These are phyloP conservation scores for Acmispon strigosus DNA, from an alignment of 306 rosid genomes.

Conservation along the genomic window DNA sequence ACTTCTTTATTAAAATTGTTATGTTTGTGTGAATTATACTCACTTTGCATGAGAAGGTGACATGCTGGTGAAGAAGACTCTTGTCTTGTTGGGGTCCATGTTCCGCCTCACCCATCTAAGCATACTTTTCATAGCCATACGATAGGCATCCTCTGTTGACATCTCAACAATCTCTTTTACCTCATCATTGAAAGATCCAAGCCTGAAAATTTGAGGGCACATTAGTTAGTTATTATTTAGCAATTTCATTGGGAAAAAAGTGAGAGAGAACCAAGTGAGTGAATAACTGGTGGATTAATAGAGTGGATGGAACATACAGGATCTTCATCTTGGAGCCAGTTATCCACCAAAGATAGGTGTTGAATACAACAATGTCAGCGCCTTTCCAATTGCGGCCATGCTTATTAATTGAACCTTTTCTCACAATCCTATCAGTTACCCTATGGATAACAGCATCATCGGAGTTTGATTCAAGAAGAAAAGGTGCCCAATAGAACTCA, in stretches of 20 bases:
- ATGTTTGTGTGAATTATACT: background rate
- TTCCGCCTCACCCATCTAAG: conserved; percentile 76
- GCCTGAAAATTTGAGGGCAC: conserved; percentile 35
- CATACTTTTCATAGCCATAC: conserved; percentile 88
- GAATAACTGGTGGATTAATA: background rate
- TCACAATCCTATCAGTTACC: conserved; percentile 71
- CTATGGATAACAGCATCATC: conserved; percentile 83
- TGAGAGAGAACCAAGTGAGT: background rate
- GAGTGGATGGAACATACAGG: conserved; percentile 36
- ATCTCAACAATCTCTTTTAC: conserved; percentile 61
- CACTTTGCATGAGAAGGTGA: conserved; percentile 89
- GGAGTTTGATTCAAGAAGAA: conserved; percentile 86
- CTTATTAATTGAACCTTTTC: conserved; percentile 76
- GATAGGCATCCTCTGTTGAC: conserved; percentile 73
- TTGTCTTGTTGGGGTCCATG: conserved; percentile 67
- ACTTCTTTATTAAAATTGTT: too few species aligned
- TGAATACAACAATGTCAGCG: conserved; percentile 66
- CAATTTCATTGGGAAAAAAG: background rate
- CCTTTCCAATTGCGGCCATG: conserved; percentile 89
- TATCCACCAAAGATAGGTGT: conserved; percentile 96
- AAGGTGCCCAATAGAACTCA: conserved; percentile 99
- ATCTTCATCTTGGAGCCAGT: conserved; percentile 81
- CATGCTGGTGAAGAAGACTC: conserved; percentile 96
- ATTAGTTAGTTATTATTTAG: background rate
- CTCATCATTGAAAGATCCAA: conserved; percentile 71